Evolutionary conservation across 768 basidiomycete species (phyloP), one percentile per base, ranked within the genome.

Genomic region (Dioszegia aurantiaca): DNA sequence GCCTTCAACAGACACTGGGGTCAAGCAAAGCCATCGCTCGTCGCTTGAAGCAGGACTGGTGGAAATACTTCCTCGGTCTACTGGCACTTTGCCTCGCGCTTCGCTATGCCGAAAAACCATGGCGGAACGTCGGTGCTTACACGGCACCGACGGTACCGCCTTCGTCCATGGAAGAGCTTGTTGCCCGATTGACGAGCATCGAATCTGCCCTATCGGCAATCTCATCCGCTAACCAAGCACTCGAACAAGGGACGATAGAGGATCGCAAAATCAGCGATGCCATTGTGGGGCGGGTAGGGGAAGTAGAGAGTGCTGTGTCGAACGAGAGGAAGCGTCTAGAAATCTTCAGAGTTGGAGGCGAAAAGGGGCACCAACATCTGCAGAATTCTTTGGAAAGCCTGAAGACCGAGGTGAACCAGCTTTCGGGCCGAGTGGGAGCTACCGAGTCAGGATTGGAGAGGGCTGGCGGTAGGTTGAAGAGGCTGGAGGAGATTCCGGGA

Each of bases 121-220:
- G 62, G 59, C 36, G 59, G 11, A 31, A n/a, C 16, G 31, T 26
- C n/a, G 31, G 47, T 1, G 39, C 21, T 4, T 59, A 62, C 33
- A 47, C 30, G 36, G 61, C 62, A 3, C 62, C 61, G 16, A 59
- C 61, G 12, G n/a, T 58, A 4, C 69, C 71, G 6, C 69, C 76
- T 16, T 67, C 61, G 1, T 55, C 69, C n/a, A 68, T 77, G 58
- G 71, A 72, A 26, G 69, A 74, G 47, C 66, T 78, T 5, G 59
- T 76, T 17, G 51, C 61, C 8, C 60, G 77, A 23, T 60, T 78
- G 11, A 54, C 69, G 1, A 43, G 58, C 11, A 60, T 78, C 26
- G 77, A 78, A 41, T 44, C 62, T 3, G 61, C 64, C 2, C 57
- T 74, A 1, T 58, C 60, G 6, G 40, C 64, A 9, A 59, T 73